Percentiles rank a stretch among this genome's conserved stretches.
These are phyloP conservation scores for Aspergillus tanneri DNA, from an alignment of 2,329 filamentous ascomycete species.

Conservation along the genomic window DNA sequence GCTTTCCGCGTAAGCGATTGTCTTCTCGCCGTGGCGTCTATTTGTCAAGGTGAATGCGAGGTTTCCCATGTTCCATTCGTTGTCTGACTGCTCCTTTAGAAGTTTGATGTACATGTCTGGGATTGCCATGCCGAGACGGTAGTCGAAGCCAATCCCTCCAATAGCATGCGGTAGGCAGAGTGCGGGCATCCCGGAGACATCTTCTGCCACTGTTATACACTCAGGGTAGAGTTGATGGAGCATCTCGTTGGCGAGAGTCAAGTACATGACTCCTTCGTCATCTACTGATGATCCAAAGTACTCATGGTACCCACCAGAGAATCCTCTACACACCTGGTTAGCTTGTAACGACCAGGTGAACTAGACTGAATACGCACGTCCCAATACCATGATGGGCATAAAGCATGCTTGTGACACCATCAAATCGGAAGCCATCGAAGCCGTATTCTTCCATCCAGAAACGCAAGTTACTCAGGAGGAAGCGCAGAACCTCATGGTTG, in stretches of 20 bases:
- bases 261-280: slow-evolving; percentile 88
- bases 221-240: slow-evolving; percentile 86
- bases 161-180: slow-evolving; percentile 81
- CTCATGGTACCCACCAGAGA: slow-evolving; percentile 96
- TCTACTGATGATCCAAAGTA: slow-evolving; percentile 91
- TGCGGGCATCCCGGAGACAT: slow-evolving; percentile 98
- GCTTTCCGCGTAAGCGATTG: slow-evolving; percentile 94
- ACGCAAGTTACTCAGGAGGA: slow-evolving; percentile 87
- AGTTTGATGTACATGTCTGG: slow-evolving; percentile 99
- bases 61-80: slow-evolving; percentile 85
- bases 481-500: slow-evolving; percentile 89
- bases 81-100: slow-evolving; percentile 86
- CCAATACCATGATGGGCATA: slow-evolving; percentile 95
- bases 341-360: neutral
- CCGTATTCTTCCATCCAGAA: slow-evolving; percentile 99
- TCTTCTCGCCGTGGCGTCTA: slow-evolving; percentile 92
- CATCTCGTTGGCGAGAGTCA: slow-evolving; percentile 96
- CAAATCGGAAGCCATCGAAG: slow-evolving; percentile 97
- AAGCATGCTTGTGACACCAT: slow-evolving; percentile 98
- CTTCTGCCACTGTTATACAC: slow-evolving; percentile 88
- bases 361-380: slow-evolving; percentile 62
- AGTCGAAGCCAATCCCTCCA: slow-evolving; percentile 94
- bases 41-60: slow-evolving; percentile 89
- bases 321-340: slow-evolving; percentile 60
- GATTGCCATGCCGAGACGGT: slow-evolving; percentile 94